Evolutionary conservation across 2,329 filamentous ascomycete species (phyloP).

Genomic region (Gnomoniopsis sp.): DNA sequence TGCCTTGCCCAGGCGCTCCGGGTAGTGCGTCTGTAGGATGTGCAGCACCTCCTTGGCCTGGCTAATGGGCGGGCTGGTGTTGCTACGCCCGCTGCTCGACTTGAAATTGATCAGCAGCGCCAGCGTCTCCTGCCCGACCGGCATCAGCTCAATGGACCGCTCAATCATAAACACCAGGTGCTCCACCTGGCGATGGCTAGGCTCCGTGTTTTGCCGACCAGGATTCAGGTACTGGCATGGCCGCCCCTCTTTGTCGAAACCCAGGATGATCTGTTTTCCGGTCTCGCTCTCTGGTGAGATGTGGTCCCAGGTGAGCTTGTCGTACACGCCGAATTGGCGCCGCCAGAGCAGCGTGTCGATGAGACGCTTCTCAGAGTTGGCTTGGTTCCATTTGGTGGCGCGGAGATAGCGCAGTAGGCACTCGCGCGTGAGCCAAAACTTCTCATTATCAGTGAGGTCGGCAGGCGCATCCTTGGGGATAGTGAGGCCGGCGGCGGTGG

Average conservation of each 20-base stretch:
- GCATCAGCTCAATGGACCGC: slow-evolving; percentile 81
- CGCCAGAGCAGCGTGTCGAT: slow-evolving; percentile 82
- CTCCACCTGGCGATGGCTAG: slow-evolving; percentile 81
- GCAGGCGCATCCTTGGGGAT: slow-evolving; percentile 56
- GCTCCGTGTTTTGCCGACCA: slow-evolving; percentile 87
- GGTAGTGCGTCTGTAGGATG: slow-evolving; percentile 94
- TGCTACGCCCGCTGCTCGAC: slow-evolving; percentile 68
- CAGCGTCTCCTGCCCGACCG: slow-evolving; percentile 79
- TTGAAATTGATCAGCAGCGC: slow-evolving; percentile 92
- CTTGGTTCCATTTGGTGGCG: slow-evolving; percentile 83
- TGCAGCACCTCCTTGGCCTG: slow-evolving; percentile 80
- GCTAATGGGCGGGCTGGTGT: slow-evolving; percentile 67
- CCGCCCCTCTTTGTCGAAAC: slow-evolving; percentile 81
- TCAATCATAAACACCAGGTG: slow-evolving; percentile 97
- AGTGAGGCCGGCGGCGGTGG: slow-evolving; percentile 4
- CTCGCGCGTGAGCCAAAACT: slow-evolving; percentile 86
- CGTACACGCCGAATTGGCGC: slow-evolving; percentile 75
- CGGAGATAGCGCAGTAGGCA: slow-evolving; percentile 90
- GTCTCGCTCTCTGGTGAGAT: slow-evolving; percentile 94
- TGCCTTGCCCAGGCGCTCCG: slow-evolving; percentile 83
- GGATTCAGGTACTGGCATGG: slow-evolving; percentile 90
- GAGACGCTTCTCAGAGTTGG: slow-evolving; percentile 74
- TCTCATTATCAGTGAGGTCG: slow-evolving; percentile 70
- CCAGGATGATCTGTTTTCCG: slow-evolving; percentile 87
- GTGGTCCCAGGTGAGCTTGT: slow-evolving; percentile 76